phyloP scores from a whole-genome alignment of 169 alveolate genomes.

The Cyclospora cayetanensis region DNA sequence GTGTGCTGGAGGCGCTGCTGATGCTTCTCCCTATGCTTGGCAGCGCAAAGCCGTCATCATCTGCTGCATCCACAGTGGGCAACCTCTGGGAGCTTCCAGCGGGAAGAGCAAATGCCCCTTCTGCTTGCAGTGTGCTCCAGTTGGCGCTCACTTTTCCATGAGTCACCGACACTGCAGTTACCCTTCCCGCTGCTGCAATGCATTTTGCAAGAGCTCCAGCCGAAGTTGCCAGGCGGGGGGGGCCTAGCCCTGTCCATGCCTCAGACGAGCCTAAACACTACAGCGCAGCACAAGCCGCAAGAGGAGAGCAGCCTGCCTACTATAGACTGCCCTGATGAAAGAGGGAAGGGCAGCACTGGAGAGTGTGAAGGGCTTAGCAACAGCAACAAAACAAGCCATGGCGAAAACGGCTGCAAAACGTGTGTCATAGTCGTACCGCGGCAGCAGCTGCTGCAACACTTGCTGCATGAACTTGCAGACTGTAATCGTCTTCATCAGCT shows the following conservation, averaged over 20 bases:
- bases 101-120: no score
- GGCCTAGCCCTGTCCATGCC: neutral
- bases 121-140: neutral
- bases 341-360: neutral
- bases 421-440: conserved; percentile 11
- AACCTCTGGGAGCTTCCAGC: no score
- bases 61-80: neutral
- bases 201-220: conserved; percentile 16
- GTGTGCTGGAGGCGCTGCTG: conserved; percentile 13
- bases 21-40: neutral
- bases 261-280: neutral
- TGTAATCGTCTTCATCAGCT: neutral
- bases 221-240: conserved; percentile 10
- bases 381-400: neutral
- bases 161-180: neutral
- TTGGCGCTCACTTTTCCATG: neutral
- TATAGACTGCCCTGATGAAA: no score
- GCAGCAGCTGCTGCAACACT: conserved; percentile 33
- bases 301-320: no score
- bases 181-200: conserved; percentile 9
- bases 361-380: neutral
- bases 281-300: conserved; percentile 40
- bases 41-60: conserved; percentile 22
- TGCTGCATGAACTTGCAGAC: neutral
- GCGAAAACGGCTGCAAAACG: neutral